Conservation (phyloP, 805 yeast species). For the Wickerhamomyces silvicola region DNA sequence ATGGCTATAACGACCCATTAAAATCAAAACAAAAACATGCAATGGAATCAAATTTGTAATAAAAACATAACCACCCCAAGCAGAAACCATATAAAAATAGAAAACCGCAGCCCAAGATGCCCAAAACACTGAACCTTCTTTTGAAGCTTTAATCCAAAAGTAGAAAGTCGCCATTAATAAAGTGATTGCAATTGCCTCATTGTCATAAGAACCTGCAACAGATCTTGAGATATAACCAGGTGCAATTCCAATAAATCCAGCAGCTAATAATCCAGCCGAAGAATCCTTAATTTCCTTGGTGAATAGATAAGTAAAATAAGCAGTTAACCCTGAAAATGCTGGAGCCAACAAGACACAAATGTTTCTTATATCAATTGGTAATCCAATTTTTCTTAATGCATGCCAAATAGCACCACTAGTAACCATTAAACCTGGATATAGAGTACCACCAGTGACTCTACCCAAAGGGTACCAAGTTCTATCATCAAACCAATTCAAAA, state of each 20-base stretch:
- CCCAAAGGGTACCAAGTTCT: conserved; percentile 99
- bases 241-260: conserved; percentile 93
- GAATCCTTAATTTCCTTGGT: conserved; percentile 87
- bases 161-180: conserved; percentile 91
- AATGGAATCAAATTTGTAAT: conserved; percentile 96
- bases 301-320: conserved; percentile 79
- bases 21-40: conserved; percentile 81
- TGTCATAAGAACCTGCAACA: conserved; percentile 98
- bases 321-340: conserved; percentile 89
- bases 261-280: conserved; percentile 86
- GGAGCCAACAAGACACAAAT: conserved; percentile 96
- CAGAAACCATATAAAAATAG: conserved; percentile 98
- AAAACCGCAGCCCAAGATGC: conserved; percentile 78
- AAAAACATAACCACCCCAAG: conserved; percentile 99
- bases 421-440: conserved; percentile 98
- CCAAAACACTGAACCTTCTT: conserved; percentile 82
- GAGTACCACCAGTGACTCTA: conserved; percentile 97
- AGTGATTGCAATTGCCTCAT: conserved; percentile 97
- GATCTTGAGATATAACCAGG: conserved; percentile 98
- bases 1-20: conserved; percentile 91
- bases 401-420: conserved; percentile 90
- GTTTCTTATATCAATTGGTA: conserved; percentile 92
- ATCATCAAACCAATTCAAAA: conserved; percentile 97
- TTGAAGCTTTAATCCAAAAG: conserved; percentile 92
- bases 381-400: conserved; percentile 50